A percentile compares a stretch with the other conserved stretches of the same genome.
phyloP scores from a whole-genome alignment of 441 rosid species.

The Eutrema salsugineum region DNA sequence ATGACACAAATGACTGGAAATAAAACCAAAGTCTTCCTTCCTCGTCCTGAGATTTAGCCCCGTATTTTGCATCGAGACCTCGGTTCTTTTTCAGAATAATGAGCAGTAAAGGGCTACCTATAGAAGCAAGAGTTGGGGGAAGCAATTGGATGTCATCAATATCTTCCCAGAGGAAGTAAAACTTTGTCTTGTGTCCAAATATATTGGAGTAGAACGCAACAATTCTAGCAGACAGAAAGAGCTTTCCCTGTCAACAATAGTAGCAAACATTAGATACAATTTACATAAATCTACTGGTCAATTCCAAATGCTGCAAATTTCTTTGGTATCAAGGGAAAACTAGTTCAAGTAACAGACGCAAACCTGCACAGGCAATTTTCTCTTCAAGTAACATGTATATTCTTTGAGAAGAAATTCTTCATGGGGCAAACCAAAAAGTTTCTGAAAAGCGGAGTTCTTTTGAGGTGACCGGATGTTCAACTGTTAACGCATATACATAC shows the following conservation, averaged over 20 bases:
- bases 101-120: conserved; percentile 74
- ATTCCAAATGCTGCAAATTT: background rate
- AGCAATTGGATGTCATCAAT: conserved; percentile 68
- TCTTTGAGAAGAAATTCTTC: conserved; percentile 86
- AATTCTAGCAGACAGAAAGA: conserved; percentile 84
- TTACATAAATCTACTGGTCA: background rate
- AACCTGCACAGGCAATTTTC: conserved; percentile 89
- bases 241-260: conserved; percentile 58
- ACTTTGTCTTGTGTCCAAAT: conserved; percentile 80
- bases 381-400: conserved; percentile 70
- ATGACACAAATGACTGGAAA: conserved; percentile 83
- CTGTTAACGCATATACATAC: conserved; percentile 39
- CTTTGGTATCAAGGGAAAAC: background rate
- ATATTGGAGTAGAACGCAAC: conserved; percentile 82
- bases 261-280: background rate
- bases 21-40: conserved; percentile 73
- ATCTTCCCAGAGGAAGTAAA: conserved; percentile 91
- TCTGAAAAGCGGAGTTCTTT: conserved; percentile 71
- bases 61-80: conserved; percentile 74
- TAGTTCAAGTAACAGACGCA: conserved; percentile 2
- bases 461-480: conserved; percentile 77
- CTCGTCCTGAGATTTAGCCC: conserved; percentile 77
- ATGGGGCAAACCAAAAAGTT: conserved; percentile 79
- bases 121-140: conserved; percentile 66
- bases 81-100: conserved; percentile 53